Conservation (phyloP, 768 basidiomycete genomes). For the Amanita brunnescens region DNA sequence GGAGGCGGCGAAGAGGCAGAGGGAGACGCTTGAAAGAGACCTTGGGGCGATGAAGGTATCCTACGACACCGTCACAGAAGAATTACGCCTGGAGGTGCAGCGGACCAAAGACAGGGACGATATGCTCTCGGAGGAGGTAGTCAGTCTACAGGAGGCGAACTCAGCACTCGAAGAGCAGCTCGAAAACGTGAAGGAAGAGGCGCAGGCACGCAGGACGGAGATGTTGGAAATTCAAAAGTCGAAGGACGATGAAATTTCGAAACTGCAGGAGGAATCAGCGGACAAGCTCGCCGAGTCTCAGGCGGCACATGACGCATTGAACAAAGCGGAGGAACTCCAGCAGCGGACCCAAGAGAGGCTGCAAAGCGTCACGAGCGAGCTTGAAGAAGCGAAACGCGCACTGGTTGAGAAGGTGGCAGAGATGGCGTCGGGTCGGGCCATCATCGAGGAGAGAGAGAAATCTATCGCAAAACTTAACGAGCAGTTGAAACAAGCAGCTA, state of each 20-base stretch:
- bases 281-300: background rate
- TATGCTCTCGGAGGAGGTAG: background rate
- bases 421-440: background rate
- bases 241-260: background rate
- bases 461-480: background rate
- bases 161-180: background rate
- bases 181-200: background rate
- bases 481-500: background rate
- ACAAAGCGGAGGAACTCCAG: slow-evolving; percentile 1
- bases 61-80: background rate
- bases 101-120: background rate
- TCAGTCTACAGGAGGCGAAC: background rate
- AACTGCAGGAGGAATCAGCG: background rate
- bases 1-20: background rate
- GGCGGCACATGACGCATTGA: background rate
- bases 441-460: slow-evolving; percentile 1
- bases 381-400: slow-evolving; percentile 1
- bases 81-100: background rate
- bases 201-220: background rate
- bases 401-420: slow-evolving; percentile 1
- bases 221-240: background rate
- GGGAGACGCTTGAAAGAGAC: background rate
- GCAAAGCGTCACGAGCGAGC: background rate
- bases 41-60: background rate
- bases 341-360: background rate